A percentile compares a stretch with the other conserved stretches of the same genome.
Evolutionary conservation across 805 yeast species (phyloP).

Genomic region (Metschnikowia henanensis): DNA sequence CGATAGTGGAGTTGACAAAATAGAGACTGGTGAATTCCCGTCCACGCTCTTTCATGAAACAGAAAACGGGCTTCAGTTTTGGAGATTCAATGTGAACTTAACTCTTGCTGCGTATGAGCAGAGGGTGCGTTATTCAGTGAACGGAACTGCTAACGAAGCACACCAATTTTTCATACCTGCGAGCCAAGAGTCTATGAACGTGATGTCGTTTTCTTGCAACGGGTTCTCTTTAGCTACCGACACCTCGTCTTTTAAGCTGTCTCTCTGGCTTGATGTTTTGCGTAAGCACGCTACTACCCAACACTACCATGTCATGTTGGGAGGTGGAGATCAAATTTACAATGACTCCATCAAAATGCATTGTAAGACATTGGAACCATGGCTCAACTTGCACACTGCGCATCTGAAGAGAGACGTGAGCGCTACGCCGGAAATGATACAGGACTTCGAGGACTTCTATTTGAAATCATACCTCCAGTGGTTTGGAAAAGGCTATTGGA

Average conservation of each 20-base stretch:
- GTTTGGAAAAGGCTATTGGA: constrained; percentile 92
- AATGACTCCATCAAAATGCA: constrained; percentile 74
- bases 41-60: constrained; percentile 44
- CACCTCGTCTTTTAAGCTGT: constrained; percentile 65
- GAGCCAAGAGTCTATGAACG: constrained; percentile 66
- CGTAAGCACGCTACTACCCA: constrained; percentile 52
- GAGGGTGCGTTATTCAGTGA: constrained; percentile 60
- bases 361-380: constrained; percentile 53
- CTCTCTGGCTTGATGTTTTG: constrained; percentile 85
- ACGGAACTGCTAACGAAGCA: constrained; percentile 28
- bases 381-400: constrained; percentile 60
- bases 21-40: constrained; percentile 44
- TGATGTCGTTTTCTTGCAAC: constrained; percentile 83
- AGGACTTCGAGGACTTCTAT: constrained; percentile 65
- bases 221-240: constrained; percentile 81
- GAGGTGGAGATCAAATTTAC: constrained; percentile 97
- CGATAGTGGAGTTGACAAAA: constrained; percentile 7
- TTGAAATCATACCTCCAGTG: constrained; percentile 74
- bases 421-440: constrained; percentile 47
- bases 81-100: constrained; percentile 62
- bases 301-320: constrained; percentile 89
- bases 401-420: constrained; percentile 38
- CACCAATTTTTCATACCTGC: constrained; percentile 68
- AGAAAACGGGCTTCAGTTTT: constrained; percentile 54
- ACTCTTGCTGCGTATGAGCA: constrained; percentile 52